These are phyloP conservation scores for Flammula alnicola DNA, from an alignment of 1,284 basidiomycete species.

Conservation along the genomic window DNA sequence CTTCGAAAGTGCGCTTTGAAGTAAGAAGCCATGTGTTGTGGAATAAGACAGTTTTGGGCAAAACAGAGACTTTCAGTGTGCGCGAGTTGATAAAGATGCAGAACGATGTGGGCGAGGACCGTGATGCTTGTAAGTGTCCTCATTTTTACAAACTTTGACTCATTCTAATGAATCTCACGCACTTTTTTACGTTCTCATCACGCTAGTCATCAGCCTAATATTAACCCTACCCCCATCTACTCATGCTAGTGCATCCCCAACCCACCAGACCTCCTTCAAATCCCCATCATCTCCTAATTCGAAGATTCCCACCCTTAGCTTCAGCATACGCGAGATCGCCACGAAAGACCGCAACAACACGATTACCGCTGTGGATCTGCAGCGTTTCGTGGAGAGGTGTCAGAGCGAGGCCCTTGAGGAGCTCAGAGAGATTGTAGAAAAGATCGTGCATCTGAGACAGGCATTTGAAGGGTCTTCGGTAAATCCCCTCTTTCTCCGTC, in stretches of 20 bases:
- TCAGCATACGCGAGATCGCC: slow-evolving; percentile 22
- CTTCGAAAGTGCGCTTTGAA: slow-evolving; percentile 22
- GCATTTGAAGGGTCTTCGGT: slow-evolving; percentile 8
- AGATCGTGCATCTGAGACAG: slow-evolving; percentile 12
- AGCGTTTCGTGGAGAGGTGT: slow-evolving; percentile 21
- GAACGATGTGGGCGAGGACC: slow-evolving; percentile 17
- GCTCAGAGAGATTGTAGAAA: slow-evolving; percentile 11
- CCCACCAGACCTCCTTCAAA: too few relatives aligned
- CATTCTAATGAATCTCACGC: not conserved
- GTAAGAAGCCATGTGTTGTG: slow-evolving; percentile 21
- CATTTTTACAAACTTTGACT: not conserved
- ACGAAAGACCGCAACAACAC: slow-evolving; percentile 19
- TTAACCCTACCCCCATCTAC: not conserved
- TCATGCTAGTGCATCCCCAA: too few relatives aligned
- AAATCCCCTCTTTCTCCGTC: not conserved
- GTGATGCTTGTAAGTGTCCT: slow-evolving; percentile 17
- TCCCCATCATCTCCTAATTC: not conserved
- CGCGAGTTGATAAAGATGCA: slow-evolving; percentile 22
- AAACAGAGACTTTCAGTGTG: slow-evolving; percentile 19
- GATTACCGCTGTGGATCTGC: slow-evolving; percentile 18
- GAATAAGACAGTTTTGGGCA: slow-evolving; percentile 21
- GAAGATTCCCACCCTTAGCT: slow-evolving; percentile 11
- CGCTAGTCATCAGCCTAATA: slow-evolving; percentile 10
- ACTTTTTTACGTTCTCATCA: not conserved
- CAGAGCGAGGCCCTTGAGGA: slow-evolving; percentile 19